These are phyloP conservation scores for Fusarium acutatum DNA, from an alignment of 2,329 filamentous ascomycete species.

Conservation along the genomic window DNA sequence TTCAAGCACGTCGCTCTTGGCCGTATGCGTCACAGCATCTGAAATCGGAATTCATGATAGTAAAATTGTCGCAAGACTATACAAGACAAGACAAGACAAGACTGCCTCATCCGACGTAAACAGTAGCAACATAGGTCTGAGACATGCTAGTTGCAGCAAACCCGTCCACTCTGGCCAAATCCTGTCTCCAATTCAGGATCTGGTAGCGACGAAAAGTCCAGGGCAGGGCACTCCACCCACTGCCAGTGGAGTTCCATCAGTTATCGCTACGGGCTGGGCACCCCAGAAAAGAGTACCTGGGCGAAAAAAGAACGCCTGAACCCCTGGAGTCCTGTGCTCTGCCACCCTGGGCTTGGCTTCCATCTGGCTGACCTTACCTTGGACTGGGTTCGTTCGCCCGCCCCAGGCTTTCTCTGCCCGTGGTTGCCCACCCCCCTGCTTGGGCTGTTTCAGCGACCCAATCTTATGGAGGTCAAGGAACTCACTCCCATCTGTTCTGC, in stretches of 20 bases:
- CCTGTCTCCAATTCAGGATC: constrained; percentile 12
- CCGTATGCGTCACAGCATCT: neutral
- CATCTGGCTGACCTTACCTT: neutral
- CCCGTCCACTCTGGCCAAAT: neutral
- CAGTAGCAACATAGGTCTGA: constrained; percentile 16
- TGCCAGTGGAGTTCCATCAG: neutral
- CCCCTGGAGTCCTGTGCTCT: constrained; percentile 25
- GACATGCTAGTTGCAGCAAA: constrained; percentile 22
- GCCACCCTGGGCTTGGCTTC: constrained; percentile 16
- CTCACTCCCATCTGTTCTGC: neutral
- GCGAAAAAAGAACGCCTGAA: constrained; percentile 22
- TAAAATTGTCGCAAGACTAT: neutral
- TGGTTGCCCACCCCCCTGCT: constrained; percentile 3
- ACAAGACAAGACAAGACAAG: constrained; percentile 10
- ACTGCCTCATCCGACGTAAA: constrained; percentile 4
- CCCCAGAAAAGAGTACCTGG: constrained; percentile 12
- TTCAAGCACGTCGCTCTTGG: neutral
- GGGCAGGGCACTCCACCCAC: constrained; percentile 1
- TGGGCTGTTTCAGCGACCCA: constrained; percentile 28
- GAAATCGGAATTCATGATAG: neutral
- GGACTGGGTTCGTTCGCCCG: neutral
- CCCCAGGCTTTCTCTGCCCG: neutral
- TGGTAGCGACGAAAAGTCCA: constrained; percentile 3
- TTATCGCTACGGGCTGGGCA: constrained; percentile 7
- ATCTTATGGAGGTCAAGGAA: constrained; percentile 2